Base-by-base conservation (phyloP, 805 yeast species). In the Saccharomycopsis malanga region DNA sequence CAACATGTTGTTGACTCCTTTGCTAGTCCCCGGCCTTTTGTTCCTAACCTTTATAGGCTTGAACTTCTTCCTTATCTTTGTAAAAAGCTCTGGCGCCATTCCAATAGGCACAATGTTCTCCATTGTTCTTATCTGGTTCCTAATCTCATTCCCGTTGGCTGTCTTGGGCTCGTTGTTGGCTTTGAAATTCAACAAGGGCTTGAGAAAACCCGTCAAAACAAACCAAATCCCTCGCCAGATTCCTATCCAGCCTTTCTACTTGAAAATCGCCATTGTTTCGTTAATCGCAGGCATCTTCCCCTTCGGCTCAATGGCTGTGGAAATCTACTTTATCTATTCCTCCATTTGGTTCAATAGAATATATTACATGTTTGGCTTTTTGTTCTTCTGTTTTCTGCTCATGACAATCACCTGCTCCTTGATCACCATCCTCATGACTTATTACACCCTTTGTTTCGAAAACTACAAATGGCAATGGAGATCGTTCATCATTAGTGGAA, bases 401-500 rank as follows among this genome's bases (percentile, higher is more conserved):
- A 83, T 87, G 87, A 69, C 86, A 10, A 58, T 83, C 57, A 88
- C 96, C 4, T 83, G 95, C 12, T 72, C 83, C 12, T 71, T 89
- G 50, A 87, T 88, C 25, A 82, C 96, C 0, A 70, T 88, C 20
- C 70, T 91, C 58, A 74, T 87, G 64, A 77, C 83, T 23, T 93
- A 93, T 65, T 83, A 86, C 69, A 76, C 87, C 3, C 73, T 93
- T 55, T 87, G 95, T 61, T 70, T 87, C 43, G 98, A 93, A 62
- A 87, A 93, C 64, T 89, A 94, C 71, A 79, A 81, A 64, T 93
- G 98, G 98, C 97, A 91, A 61, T 93, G 98, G 98, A 80, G 89
- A 64, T 78, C 95, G 3, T 67, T 86, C 57, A 77, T 83, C 58
- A 76, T 87, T 50, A 86, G 95, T 23, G 97, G 96, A 37, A 94